These are phyloP conservation scores for Rhodotorula sp. DNA, from an alignment of 1,284 basidiomycete genomes.

Conservation along the genomic window DNA sequence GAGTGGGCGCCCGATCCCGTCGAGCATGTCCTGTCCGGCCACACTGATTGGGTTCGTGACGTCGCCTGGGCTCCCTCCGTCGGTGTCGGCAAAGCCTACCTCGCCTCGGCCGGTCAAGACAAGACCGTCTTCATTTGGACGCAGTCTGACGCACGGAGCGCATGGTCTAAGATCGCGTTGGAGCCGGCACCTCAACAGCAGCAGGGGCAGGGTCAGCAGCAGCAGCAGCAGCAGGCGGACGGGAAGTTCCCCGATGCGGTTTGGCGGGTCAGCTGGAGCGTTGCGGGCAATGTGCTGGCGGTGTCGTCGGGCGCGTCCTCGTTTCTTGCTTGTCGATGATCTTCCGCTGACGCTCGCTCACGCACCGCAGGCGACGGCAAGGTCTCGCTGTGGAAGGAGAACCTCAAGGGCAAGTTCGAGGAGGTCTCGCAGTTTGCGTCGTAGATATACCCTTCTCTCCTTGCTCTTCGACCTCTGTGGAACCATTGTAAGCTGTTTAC, in stretches of 20 bases:
- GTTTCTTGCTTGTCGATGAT: not conserved
- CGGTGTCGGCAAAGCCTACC: constrained; percentile 87
- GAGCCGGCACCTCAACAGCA: constrained; percentile 58
- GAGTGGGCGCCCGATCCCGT: constrained; percentile 74
- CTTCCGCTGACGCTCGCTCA: not conserved
- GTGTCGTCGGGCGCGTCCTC: constrained; percentile 76
- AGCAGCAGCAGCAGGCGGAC: constrained; percentile 31
- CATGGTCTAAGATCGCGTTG: constrained; percentile 82
- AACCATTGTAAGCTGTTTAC: too few species aligned
- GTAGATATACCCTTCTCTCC: not conserved
- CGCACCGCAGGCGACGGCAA: constrained; percentile 67
- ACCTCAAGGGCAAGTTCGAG: constrained; percentile 89
- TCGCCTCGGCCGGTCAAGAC: constrained; percentile 93
- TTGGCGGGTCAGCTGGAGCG: constrained; percentile 96
- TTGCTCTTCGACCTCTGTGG: not conserved
- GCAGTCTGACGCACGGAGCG: constrained; percentile 69
- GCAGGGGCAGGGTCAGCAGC: constrained; percentile 17
- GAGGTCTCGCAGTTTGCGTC: constrained; percentile 64
- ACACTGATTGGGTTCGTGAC: constrained; percentile 96
- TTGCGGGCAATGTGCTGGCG: constrained; percentile 92
- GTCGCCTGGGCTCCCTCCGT: constrained; percentile 98
- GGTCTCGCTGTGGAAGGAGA: constrained; percentile 98
- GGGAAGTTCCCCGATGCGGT: constrained; percentile 88
- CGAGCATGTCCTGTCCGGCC: constrained; percentile 74
- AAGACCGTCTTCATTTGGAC: constrained; percentile 94